These are phyloP conservation scores for Blastobotrys persicus DNA, from an alignment of 1,139 yeast species.

Conservation along the genomic window DNA sequence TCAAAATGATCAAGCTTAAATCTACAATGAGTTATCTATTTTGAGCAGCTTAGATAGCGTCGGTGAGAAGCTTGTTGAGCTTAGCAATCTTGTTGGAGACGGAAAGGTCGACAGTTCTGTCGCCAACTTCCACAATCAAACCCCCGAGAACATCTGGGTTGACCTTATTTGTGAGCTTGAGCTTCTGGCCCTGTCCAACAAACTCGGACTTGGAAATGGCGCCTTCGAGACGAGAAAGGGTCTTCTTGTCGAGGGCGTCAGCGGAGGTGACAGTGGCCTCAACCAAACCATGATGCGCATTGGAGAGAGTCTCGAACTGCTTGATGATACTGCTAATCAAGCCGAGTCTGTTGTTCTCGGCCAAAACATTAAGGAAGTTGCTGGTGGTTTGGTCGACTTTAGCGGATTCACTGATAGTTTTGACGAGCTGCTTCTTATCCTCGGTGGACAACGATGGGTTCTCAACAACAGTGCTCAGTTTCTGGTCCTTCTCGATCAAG, in stretches of 20 bases:
- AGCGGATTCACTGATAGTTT: conserved; percentile 53
- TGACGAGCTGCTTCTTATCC: conserved; percentile 73
- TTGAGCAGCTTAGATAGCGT: conserved; percentile 56
- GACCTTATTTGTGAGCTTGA: conserved; percentile 77
- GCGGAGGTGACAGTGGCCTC: conserved; percentile 94
- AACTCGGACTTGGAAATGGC: conserved; percentile 75
- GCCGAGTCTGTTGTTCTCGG: conserved; percentile 91
- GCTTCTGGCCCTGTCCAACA: conserved; percentile 83
- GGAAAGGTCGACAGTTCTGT: conserved; percentile 92
- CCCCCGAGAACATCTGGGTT: conserved; percentile 96
- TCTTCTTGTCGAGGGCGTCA: conserved; percentile 75
- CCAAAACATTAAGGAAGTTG: conserved; percentile 80
- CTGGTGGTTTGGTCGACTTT: conserved; percentile 68
- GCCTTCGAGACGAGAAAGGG: conserved; percentile 73
- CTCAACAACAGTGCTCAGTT: conserved; percentile 57
- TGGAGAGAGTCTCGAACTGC: conserved; percentile 75
- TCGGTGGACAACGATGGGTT: conserved; percentile 82
- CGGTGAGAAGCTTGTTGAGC: conserved; percentile 85
- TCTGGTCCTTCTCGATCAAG: conserved; percentile 60
- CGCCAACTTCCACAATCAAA: conserved; percentile 92
- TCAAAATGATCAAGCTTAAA: not conserved
- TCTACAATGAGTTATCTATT: not conserved
- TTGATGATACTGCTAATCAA: conserved; percentile 63
- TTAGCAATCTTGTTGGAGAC: conserved; percentile 79
- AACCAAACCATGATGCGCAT: conserved; percentile 87